Evolutionary conservation across 495 filamentous ascomycete species (phyloP).

Genomic region (Aspergillus homomorphus): DNA sequence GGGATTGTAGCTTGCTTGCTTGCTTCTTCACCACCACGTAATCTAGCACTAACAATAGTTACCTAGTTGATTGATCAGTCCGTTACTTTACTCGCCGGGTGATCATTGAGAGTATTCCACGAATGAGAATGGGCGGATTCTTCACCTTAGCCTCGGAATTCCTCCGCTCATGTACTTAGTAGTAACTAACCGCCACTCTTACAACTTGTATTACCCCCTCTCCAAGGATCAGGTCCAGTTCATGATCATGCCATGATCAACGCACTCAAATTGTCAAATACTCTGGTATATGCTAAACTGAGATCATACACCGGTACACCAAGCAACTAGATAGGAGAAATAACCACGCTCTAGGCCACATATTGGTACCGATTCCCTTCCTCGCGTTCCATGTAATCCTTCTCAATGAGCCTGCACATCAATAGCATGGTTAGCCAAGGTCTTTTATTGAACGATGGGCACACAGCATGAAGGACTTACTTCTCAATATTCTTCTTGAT

Average conservation of each 20-base stretch:
- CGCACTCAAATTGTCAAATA: neutral
- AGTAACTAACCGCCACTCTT: neutral
- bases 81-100: no score
- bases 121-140: neutral
- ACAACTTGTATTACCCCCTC: no score
- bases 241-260: neutral
- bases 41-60: no score
- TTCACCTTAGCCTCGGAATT: no score
- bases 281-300: neutral
- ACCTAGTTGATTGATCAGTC: no score
- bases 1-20: no score
- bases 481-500: constrained; percentile 98
- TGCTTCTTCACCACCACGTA: no score
- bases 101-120: neutral
- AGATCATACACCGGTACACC: neutral
- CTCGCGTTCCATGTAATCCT: constrained; percentile 87
- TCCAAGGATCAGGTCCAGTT: neutral
- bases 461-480: constrained; percentile 45
- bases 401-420: constrained; percentile 74
- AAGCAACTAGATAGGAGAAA: neutral
- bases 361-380: constrained; percentile 79
- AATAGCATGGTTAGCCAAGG: constrained; percentile 9
- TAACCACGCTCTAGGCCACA: constrained; percentile 56
- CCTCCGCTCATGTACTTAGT: no score
- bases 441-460: neutral